Evolutionary conservation across 495 filamentous ascomycete genomes (phyloP), one percentile per base, ranked within the genome.

Genomic region (Xylaria castorea): DNA sequence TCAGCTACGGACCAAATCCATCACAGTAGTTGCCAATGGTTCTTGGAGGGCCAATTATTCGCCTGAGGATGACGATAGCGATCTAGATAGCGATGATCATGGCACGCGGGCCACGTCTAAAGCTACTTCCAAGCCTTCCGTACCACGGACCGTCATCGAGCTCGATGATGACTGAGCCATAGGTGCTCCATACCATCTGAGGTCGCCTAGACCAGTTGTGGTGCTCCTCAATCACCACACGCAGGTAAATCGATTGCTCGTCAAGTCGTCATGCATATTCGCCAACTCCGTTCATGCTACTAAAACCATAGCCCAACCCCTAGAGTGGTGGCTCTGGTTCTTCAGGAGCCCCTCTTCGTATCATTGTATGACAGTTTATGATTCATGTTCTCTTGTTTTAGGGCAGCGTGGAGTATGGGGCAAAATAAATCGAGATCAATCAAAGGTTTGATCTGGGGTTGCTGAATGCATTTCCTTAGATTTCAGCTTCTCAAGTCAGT

Each of bases 21-120:
- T 94, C 63, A 79, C 84, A 14, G 84, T 93, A 38, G 80, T 81
- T 46, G 77, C 83, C 0, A 86, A 91, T 75, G 91, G 91, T 2
- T 83, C 79, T 20, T 94, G 92, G 91, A 80, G 79, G 30, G 76
- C 80, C 0, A 78, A 84, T 16, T 71, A 81, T 36, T 76, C 80
- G 46, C 74, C 70, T 3, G 76, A 74, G 0, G 79, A 81, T 2
- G 78, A 82, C 2, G 73, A 68, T 30, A 75, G 61, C 32, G 76
- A 76, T 38, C 38, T 18, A 18, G 74, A 76, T 12, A 77, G 73
- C 25, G 75, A 77, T 22, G 73, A 68, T 3, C 65, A 76, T 30
- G 70, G 50, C 27, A 36, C 65, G 20, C 65, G 32, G 25, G 62
- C 63, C 20, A 66, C 42, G 38, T 64, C 69, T 2, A 71, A 46